A percentile compares a stretch with the other conserved stretches of the same genome.
These are phyloP conservation scores for Mycena olivaceomarginata DNA, from an alignment of 768 basidiomycete genomes.

Conservation along the genomic window DNA sequence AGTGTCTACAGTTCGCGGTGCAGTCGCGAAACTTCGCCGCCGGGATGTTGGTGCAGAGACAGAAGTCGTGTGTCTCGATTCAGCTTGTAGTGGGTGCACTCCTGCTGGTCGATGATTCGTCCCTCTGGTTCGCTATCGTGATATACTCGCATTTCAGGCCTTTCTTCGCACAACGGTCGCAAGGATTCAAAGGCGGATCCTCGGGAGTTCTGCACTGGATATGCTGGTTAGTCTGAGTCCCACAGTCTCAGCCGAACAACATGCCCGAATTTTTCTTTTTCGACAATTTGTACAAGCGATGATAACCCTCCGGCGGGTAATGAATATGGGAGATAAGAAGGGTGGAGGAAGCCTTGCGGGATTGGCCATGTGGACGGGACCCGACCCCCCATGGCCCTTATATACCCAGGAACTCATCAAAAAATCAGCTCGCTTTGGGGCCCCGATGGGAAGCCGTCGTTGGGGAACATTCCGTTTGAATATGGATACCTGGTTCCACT, in stretches of 20 bases:
- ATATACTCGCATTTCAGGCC: constrained; percentile 5
- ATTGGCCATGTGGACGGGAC: not conserved
- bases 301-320: not conserved
- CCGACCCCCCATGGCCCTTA: no score
- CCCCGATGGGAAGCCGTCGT: no score
- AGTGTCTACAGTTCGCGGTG: not conserved
- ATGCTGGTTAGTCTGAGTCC: not conserved
- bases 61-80: not conserved
- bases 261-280: not conserved
- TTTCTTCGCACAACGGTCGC: not conserved
- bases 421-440: no score
- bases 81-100: not conserved
- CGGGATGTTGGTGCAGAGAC: not conserved
- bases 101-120: not conserved
- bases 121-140: not conserved
- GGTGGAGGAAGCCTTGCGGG: not conserved
- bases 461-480: no score
- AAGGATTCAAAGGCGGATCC: constrained; percentile 8
- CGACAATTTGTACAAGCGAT: constrained; percentile 5
- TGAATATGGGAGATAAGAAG: not conserved
- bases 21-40: no score
- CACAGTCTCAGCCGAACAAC: not conserved
- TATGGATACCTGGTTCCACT: no score
- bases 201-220: not conserved
- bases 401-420: no score